phyloP scores from a whole-genome alignment of 495 filamentous ascomycete genomes.

The Penicillium nucicola region DNA sequence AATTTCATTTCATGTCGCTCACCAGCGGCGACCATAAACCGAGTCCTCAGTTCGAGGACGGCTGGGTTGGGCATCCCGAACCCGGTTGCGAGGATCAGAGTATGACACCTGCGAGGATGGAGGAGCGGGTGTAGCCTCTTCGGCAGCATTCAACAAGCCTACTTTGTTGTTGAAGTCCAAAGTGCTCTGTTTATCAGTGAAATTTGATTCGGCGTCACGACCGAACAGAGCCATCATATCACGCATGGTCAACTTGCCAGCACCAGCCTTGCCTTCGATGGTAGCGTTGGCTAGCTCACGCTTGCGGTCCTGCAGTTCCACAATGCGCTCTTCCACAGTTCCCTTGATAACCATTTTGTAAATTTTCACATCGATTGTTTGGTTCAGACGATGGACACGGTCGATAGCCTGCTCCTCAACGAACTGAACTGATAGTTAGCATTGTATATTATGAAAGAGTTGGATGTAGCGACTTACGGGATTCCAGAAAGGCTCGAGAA shows the following conservation, averaged over 20 bases:
- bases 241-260: slow-evolving; percentile 80
- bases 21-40: slow-evolving; percentile 48
- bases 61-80: slow-evolving; percentile 22
- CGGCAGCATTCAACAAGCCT: slow-evolving; percentile 20
- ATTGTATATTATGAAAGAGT: background rate
- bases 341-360: slow-evolving; percentile 85
- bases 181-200: slow-evolving; percentile 29
- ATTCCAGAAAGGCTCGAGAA: slow-evolving; percentile 98
- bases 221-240: slow-evolving; percentile 91
- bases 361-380: slow-evolving; percentile 88
- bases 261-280: slow-evolving; percentile 75
- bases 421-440: slow-evolving; percentile 52
- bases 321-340: slow-evolving; percentile 88
- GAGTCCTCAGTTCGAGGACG: slow-evolving; percentile 33
- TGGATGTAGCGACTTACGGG: slow-evolving; percentile 53
- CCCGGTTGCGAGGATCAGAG: slow-evolving; percentile 27
- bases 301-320: slow-evolving; percentile 91
- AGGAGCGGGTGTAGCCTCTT: slow-evolving; percentile 11
- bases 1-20: slow-evolving; percentile 8
- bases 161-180: slow-evolving; percentile 30
- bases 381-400: slow-evolving; percentile 92
- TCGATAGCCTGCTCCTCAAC: slow-evolving; percentile 99
- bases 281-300: slow-evolving; percentile 79
- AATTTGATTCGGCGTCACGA: slow-evolving; percentile 63
- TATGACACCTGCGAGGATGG: slow-evolving; percentile 12